phyloP scores from a whole-genome alignment of 1,284 basidiomycete genomes.

The Boletus chippewaensis region DNA sequence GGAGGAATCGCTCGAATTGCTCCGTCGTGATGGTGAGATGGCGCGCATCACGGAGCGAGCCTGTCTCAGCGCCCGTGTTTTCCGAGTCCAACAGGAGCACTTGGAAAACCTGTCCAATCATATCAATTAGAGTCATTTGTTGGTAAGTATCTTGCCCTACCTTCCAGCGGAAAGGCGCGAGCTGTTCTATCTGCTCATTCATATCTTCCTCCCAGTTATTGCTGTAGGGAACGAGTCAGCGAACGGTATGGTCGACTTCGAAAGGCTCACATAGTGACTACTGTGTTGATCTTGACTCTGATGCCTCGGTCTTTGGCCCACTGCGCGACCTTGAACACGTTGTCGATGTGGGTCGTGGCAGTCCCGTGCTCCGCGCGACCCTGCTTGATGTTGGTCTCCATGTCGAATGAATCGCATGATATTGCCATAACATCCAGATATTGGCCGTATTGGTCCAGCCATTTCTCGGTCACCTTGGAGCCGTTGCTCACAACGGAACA shows the following conservation, averaged over 20 bases:
- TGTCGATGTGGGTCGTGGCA: slow-evolving; percentile 23
- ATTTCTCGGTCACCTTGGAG: slow-evolving; percentile 35
- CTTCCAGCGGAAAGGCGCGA: slow-evolving; percentile 16
- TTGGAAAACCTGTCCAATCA: slow-evolving; percentile 15
- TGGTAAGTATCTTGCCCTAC: neutral
- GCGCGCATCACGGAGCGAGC: slow-evolving; percentile 15
- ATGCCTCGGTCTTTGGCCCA: slow-evolving; percentile 34
- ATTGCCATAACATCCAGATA: slow-evolving; percentile 38
- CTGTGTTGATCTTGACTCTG: slow-evolving; percentile 37
- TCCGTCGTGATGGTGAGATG: slow-evolving; percentile 12
- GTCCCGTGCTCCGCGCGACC: slow-evolving; percentile 30
- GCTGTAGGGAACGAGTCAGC: neutral
- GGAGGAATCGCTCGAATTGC: slow-evolving; percentile 13
- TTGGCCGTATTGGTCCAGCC: slow-evolving; percentile 33
- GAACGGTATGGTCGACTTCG: neutral
- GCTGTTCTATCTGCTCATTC: slow-evolving; percentile 13
- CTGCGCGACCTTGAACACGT: slow-evolving; percentile 33
- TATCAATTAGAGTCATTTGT: neutral
- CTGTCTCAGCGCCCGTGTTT: slow-evolving; percentile 13
- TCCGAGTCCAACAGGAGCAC: slow-evolving; percentile 16
- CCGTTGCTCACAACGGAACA: slow-evolving; percentile 35
- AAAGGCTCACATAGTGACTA: slow-evolving; percentile 28
- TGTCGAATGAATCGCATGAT: slow-evolving; percentile 36
- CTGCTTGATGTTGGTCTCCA: slow-evolving; percentile 31
- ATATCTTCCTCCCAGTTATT: slow-evolving; percentile 19